phyloP scores from a whole-genome alignment of 352 stramenopile genomes.

The Phytophthora litchii region DNA sequence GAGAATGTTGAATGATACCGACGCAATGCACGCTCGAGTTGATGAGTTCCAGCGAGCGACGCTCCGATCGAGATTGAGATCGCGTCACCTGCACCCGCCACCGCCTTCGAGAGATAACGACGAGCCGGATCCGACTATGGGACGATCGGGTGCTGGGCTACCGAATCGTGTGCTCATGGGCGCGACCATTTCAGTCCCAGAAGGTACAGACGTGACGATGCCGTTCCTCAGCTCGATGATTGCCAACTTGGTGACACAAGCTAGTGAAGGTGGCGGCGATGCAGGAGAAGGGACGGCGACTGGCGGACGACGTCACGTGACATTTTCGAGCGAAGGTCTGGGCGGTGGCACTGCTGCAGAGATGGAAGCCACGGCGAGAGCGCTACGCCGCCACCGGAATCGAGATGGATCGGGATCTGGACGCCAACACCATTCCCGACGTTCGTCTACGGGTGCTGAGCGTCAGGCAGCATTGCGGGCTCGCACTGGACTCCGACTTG shows the following conservation, averaged over 20 bases:
- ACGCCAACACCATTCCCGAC: conserved; percentile 22
- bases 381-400: conserved; percentile 32
- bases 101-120: conserved; percentile 57
- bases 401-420: conserved; percentile 23
- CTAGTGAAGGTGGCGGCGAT: conserved; percentile 28
- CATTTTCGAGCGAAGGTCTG: conserved; percentile 18
- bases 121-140: conserved; percentile 68
- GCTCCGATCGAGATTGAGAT: conserved; percentile 18
- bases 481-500: conserved; percentile 41
- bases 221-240: conserved; percentile 88
- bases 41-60: conserved; percentile 24
- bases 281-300: conserved; percentile 3
- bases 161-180: conserved; percentile 69
- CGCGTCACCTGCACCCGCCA: conserved; percentile 13
- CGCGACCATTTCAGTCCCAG: conserved; percentile 72
- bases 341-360: conserved; percentile 12
- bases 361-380: conserved; percentile 26
- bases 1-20: conserved; percentile 5
- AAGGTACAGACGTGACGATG: conserved; percentile 71
- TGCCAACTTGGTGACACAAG: conserved; percentile 73
- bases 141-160: conserved; percentile 4
- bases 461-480: conserved; percentile 41
- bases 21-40: conserved; percentile 14
- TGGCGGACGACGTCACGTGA: conserved; percentile 24
- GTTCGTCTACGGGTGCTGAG: conserved; percentile 27